phyloP scores from a whole-genome alignment of 495 filamentous ascomycete species.

The Penicillium waksmanii region DNA sequence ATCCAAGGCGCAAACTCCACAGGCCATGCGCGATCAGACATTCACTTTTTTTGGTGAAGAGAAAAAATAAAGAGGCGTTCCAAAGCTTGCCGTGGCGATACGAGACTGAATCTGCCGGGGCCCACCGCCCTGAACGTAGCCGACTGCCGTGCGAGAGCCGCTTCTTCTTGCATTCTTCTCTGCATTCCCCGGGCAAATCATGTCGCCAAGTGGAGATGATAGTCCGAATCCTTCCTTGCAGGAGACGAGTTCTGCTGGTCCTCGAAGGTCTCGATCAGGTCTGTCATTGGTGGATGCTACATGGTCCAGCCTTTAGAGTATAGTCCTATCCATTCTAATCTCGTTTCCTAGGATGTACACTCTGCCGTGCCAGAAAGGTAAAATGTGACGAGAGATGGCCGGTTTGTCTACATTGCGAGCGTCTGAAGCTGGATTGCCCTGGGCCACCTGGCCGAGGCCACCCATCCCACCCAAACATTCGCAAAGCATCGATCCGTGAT shows the following conservation, averaged over 20 bases:
- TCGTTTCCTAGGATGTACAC: conserved; percentile 15
- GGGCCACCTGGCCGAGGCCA: conserved; percentile 16
- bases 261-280: conserved; percentile 26
- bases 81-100: neutral
- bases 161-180: conserved; percentile 8
- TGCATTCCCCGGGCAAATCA: conserved; percentile 2
- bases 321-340: neutral
- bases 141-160: conserved; percentile 27
- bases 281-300: neutral
- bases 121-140: conserved; percentile 15
- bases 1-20: conserved; percentile 10
- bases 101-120: conserved; percentile 13
- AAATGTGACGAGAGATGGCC: conserved; percentile 30
- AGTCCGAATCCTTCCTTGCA: neutral
- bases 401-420: conserved; percentile 20
- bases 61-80: neutral
- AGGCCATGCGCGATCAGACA: too few relatives aligned
- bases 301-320: neutral
- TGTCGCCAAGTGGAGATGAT: conserved; percentile 21
- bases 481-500: conserved; percentile 3
- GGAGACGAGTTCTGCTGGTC: conserved; percentile 1
- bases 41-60: neutral
- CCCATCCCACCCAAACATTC: neutral
- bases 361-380: conserved; percentile 27
- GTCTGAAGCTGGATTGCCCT: conserved; percentile 22